Percentiles rank a stretch among this genome's conserved stretches.
Evolutionary conservation across 257 asterid genomes (phyloP).

Genomic region (Catharanthus roseus): DNA sequence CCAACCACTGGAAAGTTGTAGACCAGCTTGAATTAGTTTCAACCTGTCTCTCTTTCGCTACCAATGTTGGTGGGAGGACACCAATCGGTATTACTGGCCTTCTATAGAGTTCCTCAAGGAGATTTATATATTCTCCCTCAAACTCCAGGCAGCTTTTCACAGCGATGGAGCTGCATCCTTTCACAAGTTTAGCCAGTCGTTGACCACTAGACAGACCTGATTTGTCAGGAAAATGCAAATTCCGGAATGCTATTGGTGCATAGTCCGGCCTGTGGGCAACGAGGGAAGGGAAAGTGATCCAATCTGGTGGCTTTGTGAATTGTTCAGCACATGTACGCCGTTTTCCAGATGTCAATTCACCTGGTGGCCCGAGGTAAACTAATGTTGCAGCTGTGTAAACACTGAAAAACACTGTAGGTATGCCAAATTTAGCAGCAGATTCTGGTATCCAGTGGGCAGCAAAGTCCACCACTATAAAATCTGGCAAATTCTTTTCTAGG

Average conservation of each 20-base stretch:
- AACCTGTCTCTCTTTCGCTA: not conserved
- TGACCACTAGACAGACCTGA: constrained; percentile 35
- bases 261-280: constrained; percentile 24
- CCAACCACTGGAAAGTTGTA: constrained; percentile 30
- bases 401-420: constrained; percentile 6
- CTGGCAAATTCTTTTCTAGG: constrained; percentile 15
- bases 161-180: constrained; percentile 27
- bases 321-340: constrained; percentile 26
- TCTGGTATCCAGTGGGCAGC: constrained; percentile 22
- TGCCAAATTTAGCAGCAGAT: constrained; percentile 8
- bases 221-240: constrained; percentile 22
- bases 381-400: not conserved
- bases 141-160: constrained; percentile 38
- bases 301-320: constrained; percentile 30
- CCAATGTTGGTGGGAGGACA: constrained; percentile 25
- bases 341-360: constrained; percentile 10
- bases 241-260: constrained; percentile 18
- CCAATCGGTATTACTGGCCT: constrained; percentile 41
- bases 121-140: constrained; percentile 30
- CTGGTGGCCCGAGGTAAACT: not conserved
- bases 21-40: constrained; percentile 15
- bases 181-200: constrained; percentile 28
- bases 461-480: constrained; percentile 28
- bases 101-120: constrained; percentile 22
- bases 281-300: constrained; percentile 35